phyloP scores from a whole-genome alignment of 2,329 filamentous ascomycete species.

The Sclerotinia minor region DNA sequence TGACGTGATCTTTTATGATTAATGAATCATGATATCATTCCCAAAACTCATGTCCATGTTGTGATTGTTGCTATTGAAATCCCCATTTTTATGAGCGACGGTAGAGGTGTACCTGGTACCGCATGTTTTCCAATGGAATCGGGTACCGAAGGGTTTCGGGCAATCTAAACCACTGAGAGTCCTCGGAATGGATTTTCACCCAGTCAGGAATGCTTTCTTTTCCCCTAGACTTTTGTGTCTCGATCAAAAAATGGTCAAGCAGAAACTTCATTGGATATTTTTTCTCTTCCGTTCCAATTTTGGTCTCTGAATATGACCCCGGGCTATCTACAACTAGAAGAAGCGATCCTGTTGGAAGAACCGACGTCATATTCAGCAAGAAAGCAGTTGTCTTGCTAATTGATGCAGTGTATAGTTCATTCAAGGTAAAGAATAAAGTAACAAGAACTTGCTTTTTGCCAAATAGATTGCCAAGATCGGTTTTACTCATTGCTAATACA shows the following conservation, averaged over 20 bases:
- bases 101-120: constrained; percentile 90
- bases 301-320: constrained; percentile 85
- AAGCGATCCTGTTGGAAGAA: constrained; percentile 59
- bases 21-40: constrained; percentile 33
- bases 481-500: constrained; percentile 47
- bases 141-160: constrained; percentile 69
- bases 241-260: constrained; percentile 75
- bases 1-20: constrained; percentile 25
- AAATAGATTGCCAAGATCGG: constrained; percentile 40
- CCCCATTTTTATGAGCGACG: constrained; percentile 41
- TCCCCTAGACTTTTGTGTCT: constrained; percentile 44
- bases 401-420: constrained; percentile 84
- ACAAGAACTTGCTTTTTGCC: constrained; percentile 55
- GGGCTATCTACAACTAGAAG: constrained; percentile 90
- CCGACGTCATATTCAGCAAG: constrained; percentile 65
- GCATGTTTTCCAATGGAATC: constrained; percentile 89
- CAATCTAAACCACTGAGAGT: constrained; percentile 84
- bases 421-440: constrained; percentile 90
- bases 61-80: constrained; percentile 5
- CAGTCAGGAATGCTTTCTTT: constrained; percentile 51
- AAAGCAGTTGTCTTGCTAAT: constrained; percentile 73
- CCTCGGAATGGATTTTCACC: constrained; percentile 73
- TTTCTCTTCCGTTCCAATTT: constrained; percentile 59
- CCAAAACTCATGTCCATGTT: neutral
- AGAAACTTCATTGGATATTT: constrained; percentile 94